Percentiles rank a stretch among this genome's conserved stretches.
phyloP scores from a whole-genome alignment of 768 basidiomycete species.

The Russula dissimulans region DNA sequence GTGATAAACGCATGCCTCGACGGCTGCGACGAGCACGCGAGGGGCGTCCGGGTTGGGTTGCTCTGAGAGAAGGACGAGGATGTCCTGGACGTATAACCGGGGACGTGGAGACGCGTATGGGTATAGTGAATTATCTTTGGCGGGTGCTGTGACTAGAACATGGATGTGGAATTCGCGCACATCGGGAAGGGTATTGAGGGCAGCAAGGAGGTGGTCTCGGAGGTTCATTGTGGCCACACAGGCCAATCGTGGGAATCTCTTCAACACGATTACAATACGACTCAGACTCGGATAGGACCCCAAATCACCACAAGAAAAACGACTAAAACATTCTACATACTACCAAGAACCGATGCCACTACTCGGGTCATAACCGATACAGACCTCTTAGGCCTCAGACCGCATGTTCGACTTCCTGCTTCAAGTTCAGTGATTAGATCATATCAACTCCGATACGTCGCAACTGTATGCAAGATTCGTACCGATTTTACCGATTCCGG shows the following conservation, averaged over 20 bases:
- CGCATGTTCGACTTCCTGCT: background rate
- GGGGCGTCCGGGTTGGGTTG: constrained; percentile 39
- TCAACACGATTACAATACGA: no score
- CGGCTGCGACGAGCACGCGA: constrained; percentile 62
- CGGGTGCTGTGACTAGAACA: constrained; percentile 58
- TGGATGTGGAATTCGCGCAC: constrained; percentile 55
- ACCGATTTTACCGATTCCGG: background rate
- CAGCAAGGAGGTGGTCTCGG: constrained; percentile 10
- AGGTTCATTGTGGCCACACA: constrained; percentile 4
- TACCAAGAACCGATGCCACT: no score
- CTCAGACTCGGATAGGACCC: no score
- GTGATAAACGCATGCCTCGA: constrained; percentile 37
- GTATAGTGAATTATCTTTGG: constrained; percentile 60
- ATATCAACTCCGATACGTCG: background rate
- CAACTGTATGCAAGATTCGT: background rate
- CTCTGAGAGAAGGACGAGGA: constrained; percentile 68
- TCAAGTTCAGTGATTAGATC: background rate
- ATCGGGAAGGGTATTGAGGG: constrained; percentile 4
- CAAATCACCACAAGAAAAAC: no score
- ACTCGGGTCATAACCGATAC: no score
- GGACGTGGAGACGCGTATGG: constrained; percentile 64
- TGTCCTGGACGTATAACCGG: constrained; percentile 61
- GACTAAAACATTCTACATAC: no score
- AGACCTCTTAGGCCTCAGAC: no score
- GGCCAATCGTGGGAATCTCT: constrained; percentile 5